phyloP scores from a whole-genome alignment of 192 early-diverging fungal genomes.

The Ambispora gerdemannii region DNA sequence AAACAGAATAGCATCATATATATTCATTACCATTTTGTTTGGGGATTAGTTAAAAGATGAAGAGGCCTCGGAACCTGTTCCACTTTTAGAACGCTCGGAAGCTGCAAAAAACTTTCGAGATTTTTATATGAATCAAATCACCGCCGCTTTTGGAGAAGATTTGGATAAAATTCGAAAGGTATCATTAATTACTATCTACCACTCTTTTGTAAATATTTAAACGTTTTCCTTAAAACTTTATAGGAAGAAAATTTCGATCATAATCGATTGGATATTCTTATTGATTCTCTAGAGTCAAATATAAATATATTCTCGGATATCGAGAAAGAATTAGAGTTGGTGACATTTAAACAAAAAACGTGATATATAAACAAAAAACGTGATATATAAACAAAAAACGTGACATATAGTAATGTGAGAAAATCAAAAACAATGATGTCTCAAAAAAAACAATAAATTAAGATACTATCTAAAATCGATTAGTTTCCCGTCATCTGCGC shows the following conservation, averaged over 20 bases:
- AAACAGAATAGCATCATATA: too few species aligned
- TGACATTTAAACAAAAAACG: background rate
- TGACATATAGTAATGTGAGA: too few species aligned
- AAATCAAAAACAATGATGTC: too few species aligned
- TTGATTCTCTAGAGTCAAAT: conserved; percentile 44
- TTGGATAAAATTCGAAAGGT: conserved; percentile 41
- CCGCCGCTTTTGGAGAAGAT: conserved; percentile 41
- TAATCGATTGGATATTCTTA: conserved; percentile 36
- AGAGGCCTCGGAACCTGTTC: conserved; percentile 11
- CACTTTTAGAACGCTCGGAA: conserved; percentile 16
- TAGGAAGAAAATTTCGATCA: conserved; percentile 35
- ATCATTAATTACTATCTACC: too few species aligned
- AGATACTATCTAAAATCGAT: too few species aligned
- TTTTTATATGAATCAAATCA: conserved; percentile 40
- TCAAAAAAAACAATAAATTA: too few species aligned
- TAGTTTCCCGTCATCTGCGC: too few species aligned
- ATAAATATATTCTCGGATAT: conserved; percentile 38
- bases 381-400: background rate
- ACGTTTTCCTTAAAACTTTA: background rate
- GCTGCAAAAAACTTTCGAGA: conserved; percentile 34
- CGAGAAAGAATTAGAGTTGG: conserved; percentile 34
- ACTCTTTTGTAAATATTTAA: background rate
- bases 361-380: background rate
- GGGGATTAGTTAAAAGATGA: too few species aligned
- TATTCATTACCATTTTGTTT: too few species aligned